Evolutionary conservation across 148 eudicot genomes (phyloP).

Genomic region (Vaccinium myrtillus): DNA sequence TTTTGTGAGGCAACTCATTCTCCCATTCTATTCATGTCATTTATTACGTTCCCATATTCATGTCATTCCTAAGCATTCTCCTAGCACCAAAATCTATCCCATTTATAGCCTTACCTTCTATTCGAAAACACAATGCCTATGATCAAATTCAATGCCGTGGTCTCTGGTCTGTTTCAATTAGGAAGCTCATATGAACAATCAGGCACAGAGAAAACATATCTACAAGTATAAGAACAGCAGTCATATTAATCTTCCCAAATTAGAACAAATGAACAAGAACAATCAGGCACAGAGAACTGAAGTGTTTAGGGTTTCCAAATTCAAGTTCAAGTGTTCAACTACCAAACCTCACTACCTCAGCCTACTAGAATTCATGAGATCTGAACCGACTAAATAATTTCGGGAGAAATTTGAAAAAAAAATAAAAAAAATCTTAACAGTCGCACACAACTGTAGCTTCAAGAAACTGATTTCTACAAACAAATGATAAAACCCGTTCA

Average conservation of each 20-base stretch:
- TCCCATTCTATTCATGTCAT: too few relatives aligned
- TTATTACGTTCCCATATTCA: too few relatives aligned
- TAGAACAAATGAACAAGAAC: background rate
- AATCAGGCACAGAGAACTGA: background rate
- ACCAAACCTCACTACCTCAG: background rate
- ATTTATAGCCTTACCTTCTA: too few relatives aligned
- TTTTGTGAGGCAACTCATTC: too few relatives aligned
- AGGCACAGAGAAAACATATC: too few relatives aligned
- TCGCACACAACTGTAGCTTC: background rate
- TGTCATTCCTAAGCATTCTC: too few relatives aligned
- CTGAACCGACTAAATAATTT: background rate
- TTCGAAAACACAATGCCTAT: too few relatives aligned
- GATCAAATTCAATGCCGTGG: too few relatives aligned
- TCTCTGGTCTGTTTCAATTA: too few relatives aligned
- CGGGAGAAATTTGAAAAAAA: background rate
- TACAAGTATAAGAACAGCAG: background rate
- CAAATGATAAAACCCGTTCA: background rate
- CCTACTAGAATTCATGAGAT: background rate
- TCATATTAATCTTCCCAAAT: background rate
- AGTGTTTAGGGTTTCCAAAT: conserved; percentile 3
- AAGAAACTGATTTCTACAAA: background rate
- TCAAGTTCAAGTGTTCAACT: conserved; percentile 13
- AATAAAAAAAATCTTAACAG: too few relatives aligned
- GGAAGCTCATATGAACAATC: too few relatives aligned
- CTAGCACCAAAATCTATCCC: too few relatives aligned